Evolutionary conservation across 2,329 filamentous ascomycete species (phyloP).

Genomic region (Colletotrichum brevisporum): DNA sequence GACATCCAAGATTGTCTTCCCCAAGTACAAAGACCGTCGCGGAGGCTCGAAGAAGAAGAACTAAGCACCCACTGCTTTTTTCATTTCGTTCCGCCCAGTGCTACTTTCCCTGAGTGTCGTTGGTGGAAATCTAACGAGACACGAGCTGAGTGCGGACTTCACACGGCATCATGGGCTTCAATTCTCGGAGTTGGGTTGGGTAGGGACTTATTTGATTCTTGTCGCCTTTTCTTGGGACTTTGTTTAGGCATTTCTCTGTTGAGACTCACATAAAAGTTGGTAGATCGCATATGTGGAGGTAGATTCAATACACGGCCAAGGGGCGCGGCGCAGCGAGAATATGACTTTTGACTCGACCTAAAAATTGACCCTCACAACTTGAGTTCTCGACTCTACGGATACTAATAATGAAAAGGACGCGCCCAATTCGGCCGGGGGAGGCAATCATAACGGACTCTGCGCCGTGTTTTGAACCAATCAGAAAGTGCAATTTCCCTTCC

Average conservation of each 20-base stretch:
- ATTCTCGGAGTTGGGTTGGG: slow-evolving; percentile 26
- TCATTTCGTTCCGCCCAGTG: background rate
- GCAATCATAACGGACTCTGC: background rate
- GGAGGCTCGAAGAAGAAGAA: slow-evolving; percentile 57
- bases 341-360: background rate
- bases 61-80: slow-evolving; percentile 20
- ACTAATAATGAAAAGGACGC: background rate
- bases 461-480: slow-evolving; percentile 29
- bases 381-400: background rate
- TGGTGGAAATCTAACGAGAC: background rate
- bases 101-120: background rate
- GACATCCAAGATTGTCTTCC: slow-evolving; percentile 72
- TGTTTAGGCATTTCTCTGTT: slow-evolving; percentile 5
- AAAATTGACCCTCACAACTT: background rate
- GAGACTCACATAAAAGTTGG: slow-evolving; percentile 19
- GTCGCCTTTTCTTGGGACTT: background rate
- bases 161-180: background rate
- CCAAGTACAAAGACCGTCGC: slow-evolving; percentile 68
- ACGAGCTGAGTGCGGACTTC: background rate
- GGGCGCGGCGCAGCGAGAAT: background rate
- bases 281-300: slow-evolving; percentile 3
- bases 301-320: background rate
- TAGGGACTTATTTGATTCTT: slow-evolving; percentile 10
- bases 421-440: background rate
- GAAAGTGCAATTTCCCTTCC: slow-evolving; percentile 3